Conservation (phyloP, 2,329 filamentous ascomycete species). For the Apiospora hydei region DNA sequence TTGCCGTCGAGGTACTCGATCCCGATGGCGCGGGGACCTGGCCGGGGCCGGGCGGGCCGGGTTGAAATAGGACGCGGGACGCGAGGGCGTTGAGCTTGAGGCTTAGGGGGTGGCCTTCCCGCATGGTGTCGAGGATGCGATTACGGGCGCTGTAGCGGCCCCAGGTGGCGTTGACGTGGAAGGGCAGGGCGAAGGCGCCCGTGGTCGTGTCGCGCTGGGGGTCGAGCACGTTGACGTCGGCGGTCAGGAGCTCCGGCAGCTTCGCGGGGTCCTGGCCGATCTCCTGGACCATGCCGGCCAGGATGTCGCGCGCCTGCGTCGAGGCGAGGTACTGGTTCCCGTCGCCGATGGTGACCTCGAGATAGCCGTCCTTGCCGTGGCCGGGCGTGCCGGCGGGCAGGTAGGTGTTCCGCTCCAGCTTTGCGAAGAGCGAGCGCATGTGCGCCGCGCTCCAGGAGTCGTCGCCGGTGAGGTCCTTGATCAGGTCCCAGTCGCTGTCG, state of each 20-base stretch:
- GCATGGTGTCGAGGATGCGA: constrained; percentile 53
- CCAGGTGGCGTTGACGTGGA: constrained; percentile 48
- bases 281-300: constrained; percentile 17
- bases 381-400: constrained; percentile 43
- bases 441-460: constrained; percentile 48
- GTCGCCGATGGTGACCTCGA: constrained; percentile 45
- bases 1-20: constrained; percentile 33
- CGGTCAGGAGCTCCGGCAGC: constrained; percentile 10
- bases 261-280: constrained; percentile 12
- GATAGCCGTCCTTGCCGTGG: constrained; percentile 60
- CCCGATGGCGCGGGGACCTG: constrained; percentile 30
- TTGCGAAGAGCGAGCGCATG: constrained; percentile 51
- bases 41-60: not conserved
- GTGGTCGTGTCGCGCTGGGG: constrained; percentile 47
- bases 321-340: constrained; percentile 23
- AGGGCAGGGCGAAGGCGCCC: constrained; percentile 57
- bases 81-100: constrained; percentile 41
- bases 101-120: constrained; percentile 49
- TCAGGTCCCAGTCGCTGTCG: constrained; percentile 50
- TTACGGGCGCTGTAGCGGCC: constrained; percentile 57
- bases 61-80: constrained; percentile 33
- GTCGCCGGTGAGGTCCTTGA: constrained; percentile 52
- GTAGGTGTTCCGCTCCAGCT: constrained; percentile 53
- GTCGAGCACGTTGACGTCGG: constrained; percentile 8
- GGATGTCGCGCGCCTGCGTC: constrained; percentile 10